Evolutionary conservation across 176 grass and related monocot species (phyloP).

Genomic region (Puya raimondii): DNA sequence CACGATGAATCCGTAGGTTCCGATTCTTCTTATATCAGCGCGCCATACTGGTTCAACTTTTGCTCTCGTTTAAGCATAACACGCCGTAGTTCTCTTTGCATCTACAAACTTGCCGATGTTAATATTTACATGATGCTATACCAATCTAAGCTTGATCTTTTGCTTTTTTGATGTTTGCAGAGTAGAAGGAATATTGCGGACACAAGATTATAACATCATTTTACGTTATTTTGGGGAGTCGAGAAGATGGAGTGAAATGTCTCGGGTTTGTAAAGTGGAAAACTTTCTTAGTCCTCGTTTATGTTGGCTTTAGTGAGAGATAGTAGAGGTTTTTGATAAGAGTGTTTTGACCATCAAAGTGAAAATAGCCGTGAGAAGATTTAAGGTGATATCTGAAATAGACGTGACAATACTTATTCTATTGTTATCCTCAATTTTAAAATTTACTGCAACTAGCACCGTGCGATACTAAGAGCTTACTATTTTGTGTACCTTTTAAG

Average conservation of each 20-base stretch:
- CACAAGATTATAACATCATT: constrained; percentile 75
- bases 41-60: too few relatives aligned
- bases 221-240: constrained; percentile 60
- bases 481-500: too few relatives aligned
- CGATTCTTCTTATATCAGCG: too few relatives aligned
- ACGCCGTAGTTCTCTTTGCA: too few relatives aligned
- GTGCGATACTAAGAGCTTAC: too few relatives aligned
- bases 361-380: too few relatives aligned
- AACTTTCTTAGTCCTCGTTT: not conserved
- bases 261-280: constrained; percentile 35
- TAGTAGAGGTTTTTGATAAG: not conserved
- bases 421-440: too few relatives aligned
- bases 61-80: too few relatives aligned
- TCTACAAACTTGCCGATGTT: too few relatives aligned
- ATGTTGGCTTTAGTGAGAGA: not conserved
- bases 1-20: too few relatives aligned
- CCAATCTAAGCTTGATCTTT: not conserved
- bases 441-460: too few relatives aligned
- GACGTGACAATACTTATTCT: not conserved
- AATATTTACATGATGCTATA: not conserved
- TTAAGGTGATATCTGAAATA: not conserved
- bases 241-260: constrained; percentile 50
- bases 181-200: constrained; percentile 53
- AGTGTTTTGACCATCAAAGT: too few relatives aligned
- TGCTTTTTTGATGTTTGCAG: constrained; percentile 23